phyloP scores from a whole-genome alignment of 148 eudicot species.

The Rhododendron simsii region DNA sequence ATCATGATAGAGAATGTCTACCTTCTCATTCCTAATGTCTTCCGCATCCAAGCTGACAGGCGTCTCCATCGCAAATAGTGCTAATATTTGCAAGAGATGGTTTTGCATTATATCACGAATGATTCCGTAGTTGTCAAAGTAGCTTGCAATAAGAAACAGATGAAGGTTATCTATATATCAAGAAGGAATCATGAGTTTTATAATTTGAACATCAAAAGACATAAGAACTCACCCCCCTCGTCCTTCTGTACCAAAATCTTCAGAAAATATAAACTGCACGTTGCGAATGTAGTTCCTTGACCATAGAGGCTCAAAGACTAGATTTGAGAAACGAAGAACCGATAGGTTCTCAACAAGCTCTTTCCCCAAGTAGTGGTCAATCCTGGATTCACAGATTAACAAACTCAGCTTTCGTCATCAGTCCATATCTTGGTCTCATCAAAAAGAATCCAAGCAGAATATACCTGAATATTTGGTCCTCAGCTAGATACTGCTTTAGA shows the following conservation, averaged over 20 bases:
- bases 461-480: conserved; percentile 89
- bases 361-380: conserved; percentile 90
- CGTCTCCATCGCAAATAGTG: conserved; percentile 95
- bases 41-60: conserved; percentile 92
- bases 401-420: neutral
- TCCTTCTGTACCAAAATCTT: conserved; percentile 78
- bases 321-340: conserved; percentile 89
- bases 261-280: conserved; percentile 78
- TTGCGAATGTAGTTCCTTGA: conserved; percentile 73
- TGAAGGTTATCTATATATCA: neutral
- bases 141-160: conserved; percentile 30
- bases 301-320: conserved; percentile 88
- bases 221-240: conserved; percentile 58
- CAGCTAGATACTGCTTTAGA: conserved; percentile 56
- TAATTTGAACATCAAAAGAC: neutral
- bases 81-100: conserved; percentile 82
- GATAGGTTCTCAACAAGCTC: conserved; percentile 83
- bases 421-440: neutral
- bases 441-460: neutral
- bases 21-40: conserved; percentile 89
- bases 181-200: neutral
- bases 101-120: conserved; percentile 91
- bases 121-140: conserved; percentile 79
- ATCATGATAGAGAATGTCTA: conserved; percentile 6
- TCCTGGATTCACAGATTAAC: conserved; percentile 39